phyloP scores from a whole-genome alignment of 2,329 filamentous ascomycete species.

The Verticillium zaregamsianum region DNA sequence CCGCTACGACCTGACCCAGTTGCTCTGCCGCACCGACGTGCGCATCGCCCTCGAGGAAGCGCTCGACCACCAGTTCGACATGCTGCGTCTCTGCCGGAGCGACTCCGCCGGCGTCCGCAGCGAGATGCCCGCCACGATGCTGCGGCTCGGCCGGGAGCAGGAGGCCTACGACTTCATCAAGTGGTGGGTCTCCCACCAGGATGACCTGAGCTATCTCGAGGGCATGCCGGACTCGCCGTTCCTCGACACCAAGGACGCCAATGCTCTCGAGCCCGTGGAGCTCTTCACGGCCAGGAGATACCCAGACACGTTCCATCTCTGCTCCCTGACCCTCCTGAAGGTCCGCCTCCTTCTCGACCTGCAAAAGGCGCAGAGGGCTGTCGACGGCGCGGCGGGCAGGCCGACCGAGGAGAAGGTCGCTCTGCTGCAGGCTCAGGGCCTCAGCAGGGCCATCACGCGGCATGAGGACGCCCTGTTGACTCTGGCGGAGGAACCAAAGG shows the following conservation, averaged over 20 bases:
- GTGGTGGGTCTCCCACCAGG: constrained; percentile 20
- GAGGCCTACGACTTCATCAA: constrained; percentile 43
- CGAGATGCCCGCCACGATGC: constrained; percentile 32
- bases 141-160: constrained; percentile 45
- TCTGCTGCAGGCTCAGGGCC: background rate
- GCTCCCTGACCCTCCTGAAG: background rate
- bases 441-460: background rate
- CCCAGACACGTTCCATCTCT: background rate
- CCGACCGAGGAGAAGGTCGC: background rate
- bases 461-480: background rate
- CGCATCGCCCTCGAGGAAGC: constrained; percentile 27
- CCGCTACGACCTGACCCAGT: constrained; percentile 10
- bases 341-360: constrained; percentile 19
- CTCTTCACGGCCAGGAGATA: constrained; percentile 1
- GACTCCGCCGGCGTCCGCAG: constrained; percentile 41
- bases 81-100: constrained; percentile 37
- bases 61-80: constrained; percentile 35
- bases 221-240: constrained; percentile 13
- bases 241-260: constrained; percentile 14
- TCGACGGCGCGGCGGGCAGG: background rate
- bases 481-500: background rate
- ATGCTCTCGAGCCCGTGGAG: constrained; percentile 14
- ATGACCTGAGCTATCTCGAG: constrained; percentile 15
- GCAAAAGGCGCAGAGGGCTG: background rate
- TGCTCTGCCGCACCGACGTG: constrained; percentile 8